Percentiles rank a stretch among this genome's conserved stretches.
Conservation (phyloP, 2,329 filamentous ascomycete species). For the Zasmidium angulare region DNA sequence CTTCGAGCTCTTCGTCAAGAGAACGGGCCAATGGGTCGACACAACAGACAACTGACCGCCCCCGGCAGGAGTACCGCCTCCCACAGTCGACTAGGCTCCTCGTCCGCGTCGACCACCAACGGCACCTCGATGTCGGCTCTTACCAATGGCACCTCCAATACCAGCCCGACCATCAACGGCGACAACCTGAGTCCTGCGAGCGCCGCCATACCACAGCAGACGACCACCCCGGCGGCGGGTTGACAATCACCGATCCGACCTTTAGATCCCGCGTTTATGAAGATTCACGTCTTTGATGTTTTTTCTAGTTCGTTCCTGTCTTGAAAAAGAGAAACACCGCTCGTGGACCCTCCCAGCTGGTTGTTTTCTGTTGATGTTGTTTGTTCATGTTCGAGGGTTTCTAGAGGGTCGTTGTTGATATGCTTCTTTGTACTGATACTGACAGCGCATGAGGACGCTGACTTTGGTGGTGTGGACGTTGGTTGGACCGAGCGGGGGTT, state of each 20-base stretch:
- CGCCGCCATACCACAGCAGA: neutral
- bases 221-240: conserved; percentile 1
- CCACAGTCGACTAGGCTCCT: conserved; percentile 8
- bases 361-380: neutral
- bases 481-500: too few species aligned
- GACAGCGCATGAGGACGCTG: neutral
- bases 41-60: conserved; percentile 6
- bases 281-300: conserved; percentile 7
- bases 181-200: conserved; percentile 1
- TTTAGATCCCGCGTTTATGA: conserved; percentile 12
- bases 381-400: neutral
- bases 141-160: too few species aligned
- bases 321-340: neutral
- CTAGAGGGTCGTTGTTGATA: neutral
- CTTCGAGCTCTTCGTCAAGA: conserved; percentile 55
- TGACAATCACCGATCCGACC: conserved; percentile 6
- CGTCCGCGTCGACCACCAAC: neutral
- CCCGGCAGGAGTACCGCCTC: conserved; percentile 8
- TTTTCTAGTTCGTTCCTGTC: conserved; percentile 12
- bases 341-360: conserved; percentile 3
- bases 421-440: neutral
- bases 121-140: too few species aligned
- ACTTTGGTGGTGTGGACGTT: neutral
- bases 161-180: neutral
- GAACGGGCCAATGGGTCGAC: conserved; percentile 20